Conservation (phyloP, 352 stramenopile genomes). For the Phytophthora idaei region DNA sequence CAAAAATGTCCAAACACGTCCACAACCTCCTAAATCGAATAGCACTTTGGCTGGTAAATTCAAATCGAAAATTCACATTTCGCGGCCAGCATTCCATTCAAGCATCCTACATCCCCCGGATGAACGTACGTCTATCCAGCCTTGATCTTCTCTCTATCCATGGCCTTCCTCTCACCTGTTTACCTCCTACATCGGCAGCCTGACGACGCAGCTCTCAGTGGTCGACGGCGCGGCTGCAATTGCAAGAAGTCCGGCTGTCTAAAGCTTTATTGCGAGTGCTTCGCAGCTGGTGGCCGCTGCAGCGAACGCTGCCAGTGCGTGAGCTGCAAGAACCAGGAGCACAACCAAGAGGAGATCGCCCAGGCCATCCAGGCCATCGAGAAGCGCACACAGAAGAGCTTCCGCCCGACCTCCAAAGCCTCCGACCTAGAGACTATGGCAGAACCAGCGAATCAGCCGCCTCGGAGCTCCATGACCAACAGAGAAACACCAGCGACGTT, state of each 20-base stretch:
- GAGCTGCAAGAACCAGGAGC: conserved; percentile 73
- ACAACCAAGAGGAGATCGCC: conserved; percentile 62
- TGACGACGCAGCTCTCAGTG: background rate
- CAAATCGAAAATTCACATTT: conserved; percentile 43
- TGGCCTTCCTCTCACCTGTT: conserved; percentile 4
- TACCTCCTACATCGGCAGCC: conserved; percentile 21
- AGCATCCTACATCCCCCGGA: conserved; percentile 8
- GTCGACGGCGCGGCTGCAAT: conserved; percentile 83
- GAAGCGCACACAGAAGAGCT: conserved; percentile 57
- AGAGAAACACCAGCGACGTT: conserved; percentile 16
- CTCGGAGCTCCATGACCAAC: conserved; percentile 1
- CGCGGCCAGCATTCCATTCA: conserved; percentile 6
- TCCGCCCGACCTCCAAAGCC: conserved; percentile 34
- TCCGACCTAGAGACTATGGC: conserved; percentile 1
- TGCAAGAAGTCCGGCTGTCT: conserved; percentile 97
- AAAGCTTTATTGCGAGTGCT: conserved; percentile 93
- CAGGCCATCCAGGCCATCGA: conserved; percentile 61
- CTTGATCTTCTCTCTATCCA: background rate
- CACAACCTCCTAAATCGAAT: conserved; percentile 2
- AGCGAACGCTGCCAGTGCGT: conserved; percentile 74
- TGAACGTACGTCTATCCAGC: conserved; percentile 20
- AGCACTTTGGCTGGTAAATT: conserved; percentile 32
- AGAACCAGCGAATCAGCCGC: background rate
- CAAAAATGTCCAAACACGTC: background rate
- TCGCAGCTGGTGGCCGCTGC: conserved; percentile 59